Percentiles rank a stretch among this genome's conserved stretches.
These are phyloP conservation scores for Annulohypoxylon maeteangense DNA, from an alignment of 495 filamentous ascomycete species.

Conservation along the genomic window DNA sequence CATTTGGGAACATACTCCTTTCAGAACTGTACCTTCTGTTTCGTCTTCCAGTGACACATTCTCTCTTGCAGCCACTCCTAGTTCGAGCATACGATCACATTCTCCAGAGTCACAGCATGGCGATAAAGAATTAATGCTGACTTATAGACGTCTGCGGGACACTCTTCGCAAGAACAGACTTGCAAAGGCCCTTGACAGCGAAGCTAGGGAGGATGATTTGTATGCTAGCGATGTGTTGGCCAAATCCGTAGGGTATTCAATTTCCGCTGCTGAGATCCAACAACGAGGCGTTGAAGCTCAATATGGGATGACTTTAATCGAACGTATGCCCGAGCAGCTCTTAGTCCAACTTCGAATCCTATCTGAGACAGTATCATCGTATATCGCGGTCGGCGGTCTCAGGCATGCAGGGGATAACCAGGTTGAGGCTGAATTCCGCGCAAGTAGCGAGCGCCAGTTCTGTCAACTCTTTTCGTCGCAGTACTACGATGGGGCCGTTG, in stretches of 20 bases:
- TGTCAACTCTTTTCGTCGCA: slow-evolving; percentile 76
- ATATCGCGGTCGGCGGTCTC: slow-evolving; percentile 79
- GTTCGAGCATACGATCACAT: slow-evolving; percentile 45
- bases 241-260: slow-evolving; percentile 82
- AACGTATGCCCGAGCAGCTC: slow-evolving; percentile 81
- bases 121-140: slow-evolving; percentile 77
- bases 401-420: slow-evolving; percentile 67
- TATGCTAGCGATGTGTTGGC: slow-evolving; percentile 75
- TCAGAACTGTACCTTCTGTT: slow-evolving; percentile 41
- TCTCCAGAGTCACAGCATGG: slow-evolving; percentile 53
- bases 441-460: slow-evolving; percentile 77
- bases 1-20: slow-evolving; percentile 33
- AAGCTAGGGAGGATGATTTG: slow-evolving; percentile 58
- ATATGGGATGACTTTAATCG: slow-evolving; percentile 78
- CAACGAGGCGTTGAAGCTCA: slow-evolving; percentile 87
- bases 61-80: slow-evolving; percentile 39
- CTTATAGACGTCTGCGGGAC: slow-evolving; percentile 82
- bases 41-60: slow-evolving; percentile 42
- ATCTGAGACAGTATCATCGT: slow-evolving; percentile 87
- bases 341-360: slow-evolving; percentile 91
- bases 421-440: slow-evolving; percentile 73
- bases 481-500: slow-evolving; percentile 54
- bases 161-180: slow-evolving; percentile 80
- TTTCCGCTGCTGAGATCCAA: slow-evolving; percentile 89
- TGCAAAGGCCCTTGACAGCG: slow-evolving; percentile 16